Evolutionary conservation across 805 yeast genomes (phyloP).

Genomic region (Saturnispora gosingensis): DNA sequence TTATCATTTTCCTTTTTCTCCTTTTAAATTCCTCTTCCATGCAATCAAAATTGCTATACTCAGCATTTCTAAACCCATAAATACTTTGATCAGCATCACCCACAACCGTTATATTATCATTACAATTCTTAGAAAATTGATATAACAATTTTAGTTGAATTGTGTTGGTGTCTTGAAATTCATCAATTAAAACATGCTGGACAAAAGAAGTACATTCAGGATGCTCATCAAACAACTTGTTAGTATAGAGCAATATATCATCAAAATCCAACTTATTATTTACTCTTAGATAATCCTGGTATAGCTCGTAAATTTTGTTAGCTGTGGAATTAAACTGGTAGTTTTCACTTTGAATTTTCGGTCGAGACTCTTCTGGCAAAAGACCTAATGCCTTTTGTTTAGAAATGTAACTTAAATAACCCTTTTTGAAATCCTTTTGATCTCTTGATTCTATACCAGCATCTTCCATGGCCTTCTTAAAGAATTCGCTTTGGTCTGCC

Average conservation of each 20-base stretch:
- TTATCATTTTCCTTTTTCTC: conserved; percentile 14
- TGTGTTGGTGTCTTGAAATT: conserved; percentile 84
- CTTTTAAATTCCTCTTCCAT: conserved; percentile 35
- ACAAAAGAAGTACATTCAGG: conserved; percentile 41
- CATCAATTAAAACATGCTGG: conserved; percentile 79
- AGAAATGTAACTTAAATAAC: conserved; percentile 37
- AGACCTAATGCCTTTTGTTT: conserved; percentile 46
- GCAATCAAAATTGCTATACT: conserved; percentile 50
- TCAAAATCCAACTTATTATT: conserved; percentile 66
- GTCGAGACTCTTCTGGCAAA: conserved; percentile 29
- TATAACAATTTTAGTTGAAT: conserved; percentile 66
- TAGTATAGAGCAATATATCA: conserved; percentile 57
- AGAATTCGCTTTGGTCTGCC: conserved; percentile 42
- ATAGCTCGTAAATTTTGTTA: conserved; percentile 36
- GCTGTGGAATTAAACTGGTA: background rate
- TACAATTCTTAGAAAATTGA: conserved; percentile 35
- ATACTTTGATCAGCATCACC: conserved; percentile 98
- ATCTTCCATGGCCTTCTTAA: conserved; percentile 23
- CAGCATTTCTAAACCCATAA: conserved; percentile 80
- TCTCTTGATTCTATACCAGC: conserved; percentile 6
- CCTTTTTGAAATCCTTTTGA: conserved; percentile 8
- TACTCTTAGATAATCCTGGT: conserved; percentile 39
- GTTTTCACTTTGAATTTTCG: background rate
- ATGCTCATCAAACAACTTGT: conserved; percentile 34
- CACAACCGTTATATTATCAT: conserved; percentile 67